These are phyloP conservation scores for Schwanniomyces etchellsii DNA, from an alignment of 1,139 yeast genomes.

Conservation along the genomic window DNA sequence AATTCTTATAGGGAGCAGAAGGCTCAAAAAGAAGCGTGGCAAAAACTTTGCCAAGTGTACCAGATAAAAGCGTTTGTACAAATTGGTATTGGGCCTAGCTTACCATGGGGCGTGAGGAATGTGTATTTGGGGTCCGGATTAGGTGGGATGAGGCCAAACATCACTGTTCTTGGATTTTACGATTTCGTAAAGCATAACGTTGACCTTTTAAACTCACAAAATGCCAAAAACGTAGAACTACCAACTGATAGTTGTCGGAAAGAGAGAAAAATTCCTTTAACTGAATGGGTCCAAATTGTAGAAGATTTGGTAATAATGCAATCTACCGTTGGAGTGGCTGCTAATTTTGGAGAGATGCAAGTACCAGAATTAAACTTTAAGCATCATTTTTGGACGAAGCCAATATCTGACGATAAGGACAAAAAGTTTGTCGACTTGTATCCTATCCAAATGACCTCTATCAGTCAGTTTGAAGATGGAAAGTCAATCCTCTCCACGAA, in stretches of 20 bases:
- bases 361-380: constrained; percentile 39
- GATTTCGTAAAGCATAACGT: constrained; percentile 49
- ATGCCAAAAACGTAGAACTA: constrained; percentile 17
- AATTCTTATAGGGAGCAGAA: constrained; percentile 55
- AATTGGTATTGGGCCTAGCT: constrained; percentile 77
- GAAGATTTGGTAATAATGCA: constrained; percentile 92
- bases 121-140: constrained; percentile 88
- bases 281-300: constrained; percentile 87
- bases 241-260: constrained; percentile 81
- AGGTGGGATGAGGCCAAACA: constrained; percentile 97
- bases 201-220: constrained; percentile 7
- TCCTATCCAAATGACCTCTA: constrained; percentile 94
- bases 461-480: constrained; percentile 59
- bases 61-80: constrained; percentile 91
- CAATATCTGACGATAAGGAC: constrained; percentile 9
- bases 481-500: constrained; percentile 75
- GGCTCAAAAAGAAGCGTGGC: constrained; percentile 77
- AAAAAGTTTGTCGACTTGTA: constrained; percentile 72
- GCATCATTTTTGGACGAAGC: constrained; percentile 14
- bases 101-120: constrained; percentile 95
- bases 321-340: constrained; percentile 90
- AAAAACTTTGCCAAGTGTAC: constrained; percentile 68
- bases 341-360: constrained; percentile 63
- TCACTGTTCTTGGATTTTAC: constrained; percentile 84
- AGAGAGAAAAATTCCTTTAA: constrained; percentile 63